Percentiles rank a stretch among this genome's conserved stretches.
phyloP scores from a whole-genome alignment of 352 stramenopile species.

The Phytophthora pistaciae region DNA sequence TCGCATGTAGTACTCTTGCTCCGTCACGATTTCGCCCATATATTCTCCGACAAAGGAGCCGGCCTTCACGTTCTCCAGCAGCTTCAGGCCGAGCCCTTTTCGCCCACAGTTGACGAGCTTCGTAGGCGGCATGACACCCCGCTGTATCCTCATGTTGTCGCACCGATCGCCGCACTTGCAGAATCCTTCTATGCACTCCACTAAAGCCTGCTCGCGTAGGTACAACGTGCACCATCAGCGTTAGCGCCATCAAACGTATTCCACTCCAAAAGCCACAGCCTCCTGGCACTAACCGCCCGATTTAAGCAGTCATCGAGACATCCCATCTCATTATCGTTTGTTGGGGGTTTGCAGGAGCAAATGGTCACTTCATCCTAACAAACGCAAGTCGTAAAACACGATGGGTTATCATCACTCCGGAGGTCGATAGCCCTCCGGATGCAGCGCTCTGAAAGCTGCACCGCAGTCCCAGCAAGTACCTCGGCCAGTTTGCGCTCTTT shows the following conservation, averaged over 20 bases:
- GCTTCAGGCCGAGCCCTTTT: constrained; percentile 71
- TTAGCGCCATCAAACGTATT: neutral
- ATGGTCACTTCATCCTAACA: constrained; percentile 77
- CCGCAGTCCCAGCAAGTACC: constrained; percentile 31
- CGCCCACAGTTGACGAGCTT: constrained; percentile 65
- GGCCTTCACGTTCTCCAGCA: constrained; percentile 57
- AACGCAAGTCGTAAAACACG: neutral
- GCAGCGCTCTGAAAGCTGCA: neutral
- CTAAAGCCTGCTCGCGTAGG: constrained; percentile 49
- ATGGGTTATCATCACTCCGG: constrained; percentile 3
- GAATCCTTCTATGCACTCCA: constrained; percentile 68
- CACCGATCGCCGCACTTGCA: constrained; percentile 75
- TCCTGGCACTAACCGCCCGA: constrained; percentile 52
- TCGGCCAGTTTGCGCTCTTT: constrained; percentile 58
- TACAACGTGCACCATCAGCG: neutral
- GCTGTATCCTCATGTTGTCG: constrained; percentile 83
- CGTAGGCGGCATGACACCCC: constrained; percentile 56
- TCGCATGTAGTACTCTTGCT: constrained; percentile 85
- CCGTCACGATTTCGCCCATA: constrained; percentile 86
- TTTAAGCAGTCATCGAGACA: constrained; percentile 85
- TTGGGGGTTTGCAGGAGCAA: constrained; percentile 60
- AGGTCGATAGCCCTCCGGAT: neutral
- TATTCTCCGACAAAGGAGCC: constrained; percentile 85
- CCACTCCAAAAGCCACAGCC: neutral
- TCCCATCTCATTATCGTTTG: constrained; percentile 44